Conservation (phyloP, 1,284 basidiomycete genomes). For the Ceratobasidium sp. region DNA sequence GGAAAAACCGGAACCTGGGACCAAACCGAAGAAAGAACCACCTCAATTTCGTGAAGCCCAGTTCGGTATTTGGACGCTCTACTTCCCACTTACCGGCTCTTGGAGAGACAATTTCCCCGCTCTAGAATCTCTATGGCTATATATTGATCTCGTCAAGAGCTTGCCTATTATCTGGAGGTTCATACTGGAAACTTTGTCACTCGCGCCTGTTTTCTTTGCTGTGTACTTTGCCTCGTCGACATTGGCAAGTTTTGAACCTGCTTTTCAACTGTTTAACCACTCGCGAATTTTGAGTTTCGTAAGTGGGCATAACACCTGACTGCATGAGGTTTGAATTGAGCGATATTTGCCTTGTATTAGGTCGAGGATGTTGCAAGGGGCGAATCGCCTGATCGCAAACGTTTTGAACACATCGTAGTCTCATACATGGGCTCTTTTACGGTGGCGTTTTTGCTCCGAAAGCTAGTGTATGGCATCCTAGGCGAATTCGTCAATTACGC, state of each 20-base stretch:
- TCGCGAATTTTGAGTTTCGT: constrained; percentile 30
- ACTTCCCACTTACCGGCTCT: constrained; percentile 32
- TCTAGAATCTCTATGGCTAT: constrained; percentile 35
- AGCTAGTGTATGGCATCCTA: constrained; percentile 6
- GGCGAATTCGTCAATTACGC: background rate
- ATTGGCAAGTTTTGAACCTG: constrained; percentile 22
- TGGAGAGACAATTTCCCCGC: constrained; percentile 40
- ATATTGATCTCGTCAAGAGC: constrained; percentile 14
- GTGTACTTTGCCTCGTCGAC: constrained; percentile 27
- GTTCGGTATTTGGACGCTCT: constrained; percentile 38
- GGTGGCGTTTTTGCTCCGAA: constrained; percentile 23
- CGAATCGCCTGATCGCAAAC: constrained; percentile 12
- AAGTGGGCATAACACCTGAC: background rate
- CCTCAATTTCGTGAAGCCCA: constrained; percentile 25
- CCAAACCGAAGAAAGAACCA: background rate
- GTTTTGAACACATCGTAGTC: constrained; percentile 6
- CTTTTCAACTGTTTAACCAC: constrained; percentile 32
- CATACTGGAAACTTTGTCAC: constrained; percentile 24
- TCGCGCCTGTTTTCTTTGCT: constrained; percentile 34
- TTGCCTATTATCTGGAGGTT: constrained; percentile 40
- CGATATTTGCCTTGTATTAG: constrained; percentile 1
- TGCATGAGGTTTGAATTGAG: background rate
- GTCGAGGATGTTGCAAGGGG: constrained; percentile 20
- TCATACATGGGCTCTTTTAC: constrained; percentile 15
- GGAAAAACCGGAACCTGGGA: background rate